Percentiles rank a stretch among this genome's conserved stretches.
Conservation (phyloP, 1,284 basidiomycete species). For the Hypsizygus ulmarius region DNA sequence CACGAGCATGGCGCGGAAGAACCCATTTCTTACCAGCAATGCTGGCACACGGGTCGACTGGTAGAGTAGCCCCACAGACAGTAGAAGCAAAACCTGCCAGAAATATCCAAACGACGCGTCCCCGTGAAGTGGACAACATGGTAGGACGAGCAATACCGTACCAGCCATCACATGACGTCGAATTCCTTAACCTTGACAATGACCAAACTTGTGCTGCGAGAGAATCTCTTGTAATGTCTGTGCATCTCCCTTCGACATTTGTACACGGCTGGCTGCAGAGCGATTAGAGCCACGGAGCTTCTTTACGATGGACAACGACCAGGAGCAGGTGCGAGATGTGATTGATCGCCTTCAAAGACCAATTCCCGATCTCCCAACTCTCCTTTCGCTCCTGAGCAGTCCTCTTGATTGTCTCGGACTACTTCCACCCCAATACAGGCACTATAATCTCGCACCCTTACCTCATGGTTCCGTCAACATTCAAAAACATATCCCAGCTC, state of each 20-base stretch:
- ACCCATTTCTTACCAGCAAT: conserved; percentile 55
- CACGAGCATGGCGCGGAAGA: conserved; percentile 46
- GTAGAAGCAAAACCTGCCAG: neutral
- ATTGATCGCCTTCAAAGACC: conserved; percentile 52
- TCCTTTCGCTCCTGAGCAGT: conserved; percentile 53
- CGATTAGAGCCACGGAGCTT: neutral
- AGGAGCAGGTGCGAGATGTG: conserved; percentile 40
- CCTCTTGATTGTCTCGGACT: conserved; percentile 58
- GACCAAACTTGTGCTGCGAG: too few relatives aligned
- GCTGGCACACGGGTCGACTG: conserved; percentile 45
- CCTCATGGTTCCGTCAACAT: conserved; percentile 34
- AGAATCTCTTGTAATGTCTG: too few relatives aligned
- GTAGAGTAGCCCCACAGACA: neutral
- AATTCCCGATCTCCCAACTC: conserved; percentile 45
- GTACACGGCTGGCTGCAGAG: neutral
- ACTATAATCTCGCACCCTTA: conserved; percentile 37
- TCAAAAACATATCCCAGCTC: conserved; percentile 47
- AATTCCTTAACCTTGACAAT: too few relatives aligned
- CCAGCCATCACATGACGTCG: too few relatives aligned
- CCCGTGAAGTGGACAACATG: neutral
- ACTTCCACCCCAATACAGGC: conserved; percentile 52
- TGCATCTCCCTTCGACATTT: neutral
- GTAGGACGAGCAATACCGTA: neutral
- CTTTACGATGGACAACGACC: conserved; percentile 25
- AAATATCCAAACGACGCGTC: conserved; percentile 3